These are phyloP conservation scores for Phytophthora brassicae DNA, from an alignment of 352 stramenopile species.

Conservation along the genomic window DNA sequence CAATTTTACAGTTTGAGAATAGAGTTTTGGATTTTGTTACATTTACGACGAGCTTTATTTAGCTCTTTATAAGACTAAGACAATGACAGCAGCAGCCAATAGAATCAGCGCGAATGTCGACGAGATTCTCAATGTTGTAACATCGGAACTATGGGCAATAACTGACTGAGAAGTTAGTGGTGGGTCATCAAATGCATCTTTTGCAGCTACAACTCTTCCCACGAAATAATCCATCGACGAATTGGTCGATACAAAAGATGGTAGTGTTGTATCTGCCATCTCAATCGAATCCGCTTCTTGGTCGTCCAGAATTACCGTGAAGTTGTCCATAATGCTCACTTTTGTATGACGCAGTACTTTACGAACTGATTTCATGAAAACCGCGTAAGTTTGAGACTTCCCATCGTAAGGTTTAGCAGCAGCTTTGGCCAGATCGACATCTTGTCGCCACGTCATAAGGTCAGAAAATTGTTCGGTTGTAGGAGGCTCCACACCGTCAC, in stretches of 20 bases:
- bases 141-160: slow-evolving; percentile 16
- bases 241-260: slow-evolving; percentile 37
- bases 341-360: slow-evolving; percentile 36
- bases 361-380: slow-evolving; percentile 50
- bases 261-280: slow-evolving; percentile 31
- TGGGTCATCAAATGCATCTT: slow-evolving; percentile 19
- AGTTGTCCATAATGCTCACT: slow-evolving; percentile 46
- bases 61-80: slow-evolving; percentile 19
- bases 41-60: slow-evolving; percentile 18
- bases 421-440: slow-evolving; percentile 52
- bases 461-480: slow-evolving; percentile 43
- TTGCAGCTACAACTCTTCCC: slow-evolving; percentile 26
- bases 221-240: slow-evolving; percentile 35
- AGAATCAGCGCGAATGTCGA: slow-evolving; percentile 15
- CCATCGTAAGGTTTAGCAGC: slow-evolving; percentile 49
- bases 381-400: slow-evolving; percentile 45
- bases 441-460: slow-evolving; percentile 56
- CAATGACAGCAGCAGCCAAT: slow-evolving; percentile 1
- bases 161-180: slow-evolving; percentile 19
- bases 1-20: slow-evolving; percentile 20
- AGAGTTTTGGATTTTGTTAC: slow-evolving; percentile 37
- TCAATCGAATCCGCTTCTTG: slow-evolving; percentile 27
- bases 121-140: neutral
- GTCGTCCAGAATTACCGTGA: slow-evolving; percentile 37
- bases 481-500: slow-evolving; percentile 25